phyloP scores from a whole-genome alignment of 257 asterid species.

The Rehmannia glutinosa region DNA sequence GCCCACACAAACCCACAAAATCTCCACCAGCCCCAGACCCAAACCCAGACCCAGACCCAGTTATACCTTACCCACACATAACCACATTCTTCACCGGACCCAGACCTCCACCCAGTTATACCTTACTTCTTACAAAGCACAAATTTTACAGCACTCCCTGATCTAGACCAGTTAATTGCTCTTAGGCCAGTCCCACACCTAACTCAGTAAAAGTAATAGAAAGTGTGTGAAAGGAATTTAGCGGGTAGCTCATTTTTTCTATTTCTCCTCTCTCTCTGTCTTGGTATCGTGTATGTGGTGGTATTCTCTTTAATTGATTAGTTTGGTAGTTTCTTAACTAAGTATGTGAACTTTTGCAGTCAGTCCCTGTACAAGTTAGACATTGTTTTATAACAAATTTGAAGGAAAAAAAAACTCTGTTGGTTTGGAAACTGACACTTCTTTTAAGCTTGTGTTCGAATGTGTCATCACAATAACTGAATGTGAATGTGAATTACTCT shows the following conservation, averaged over 20 bases:
- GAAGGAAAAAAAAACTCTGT: not conserved
- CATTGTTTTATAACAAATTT: not conserved
- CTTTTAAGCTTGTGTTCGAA: not conserved
- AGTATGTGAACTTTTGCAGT: too few species aligned
- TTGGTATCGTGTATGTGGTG: not conserved
- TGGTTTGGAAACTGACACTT: not conserved
- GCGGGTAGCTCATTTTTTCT: too few species aligned
- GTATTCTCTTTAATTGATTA: not conserved
- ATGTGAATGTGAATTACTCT: conserved; percentile 5
- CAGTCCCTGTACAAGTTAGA: too few species aligned
- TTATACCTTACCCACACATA: not conserved
- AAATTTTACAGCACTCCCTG: not conserved
- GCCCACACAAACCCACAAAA: not conserved
- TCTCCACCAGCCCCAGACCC: not conserved
- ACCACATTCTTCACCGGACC: not conserved
- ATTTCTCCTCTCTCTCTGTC: not conserved
- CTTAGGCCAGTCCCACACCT: not conserved
- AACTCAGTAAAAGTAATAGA: too few species aligned
- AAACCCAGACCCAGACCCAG: not conserved
- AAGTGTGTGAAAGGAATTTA: too few species aligned
- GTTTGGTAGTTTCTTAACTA: too few species aligned
- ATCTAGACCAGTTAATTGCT: not conserved
- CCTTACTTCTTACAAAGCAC: not conserved
- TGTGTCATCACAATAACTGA: not conserved
- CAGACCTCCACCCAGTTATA: too few species aligned